Base-by-base conservation (phyloP, 2,329 filamentous ascomycete genomes). In the Alternaria arbusti region DNA sequence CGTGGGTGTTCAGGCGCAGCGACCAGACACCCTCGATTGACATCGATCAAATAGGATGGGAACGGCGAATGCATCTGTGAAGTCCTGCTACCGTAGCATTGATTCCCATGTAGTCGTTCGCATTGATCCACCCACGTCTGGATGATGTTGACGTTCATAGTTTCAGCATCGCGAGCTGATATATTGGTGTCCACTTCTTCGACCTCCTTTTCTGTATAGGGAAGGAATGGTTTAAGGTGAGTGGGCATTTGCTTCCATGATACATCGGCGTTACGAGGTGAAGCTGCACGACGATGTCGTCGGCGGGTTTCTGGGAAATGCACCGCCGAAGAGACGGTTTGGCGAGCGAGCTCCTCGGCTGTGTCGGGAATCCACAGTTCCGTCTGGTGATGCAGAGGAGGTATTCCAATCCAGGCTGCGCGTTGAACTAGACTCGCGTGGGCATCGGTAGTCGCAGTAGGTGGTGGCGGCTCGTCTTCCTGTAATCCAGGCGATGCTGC, bases 1-100 rank as follows among this genome's bases (percentile, higher is more conserved):
- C 32, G 25, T 9, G 50, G 61, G 7, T 54, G 46, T 12, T 51
- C 12, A n/a, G 60, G 63, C 10, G 52, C 47, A 13, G 36, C 26
- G 2, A 66, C 60, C 4, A 68, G 44, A 26, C 63, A 56, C 10
- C 55, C 52, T 7, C 52, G 11, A 22, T 57, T 6, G 12, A 66
- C 63, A 45, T 68, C 63, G 25, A 68, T 63, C 26, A 68, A 20
- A 20, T 50, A 50, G 11, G 47, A 50, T 4, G 47, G 47, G 17
- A 50, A 50, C 5, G 26, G 47, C 12, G 25, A 50, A 7, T 50
- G 47, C 47, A 50, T 50, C 26, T 50, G 46, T 30, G 47, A 50
- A 26, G 26, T 50, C 6, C 26, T 32, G 26, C 47, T 51, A 22
- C 47, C 47, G 10, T 51, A 17, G 13, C 47, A 51, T 28, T 28